phyloP scores from a whole-genome alignment of 805 yeast genomes.

The Ogataea ramenticola region DNA sequence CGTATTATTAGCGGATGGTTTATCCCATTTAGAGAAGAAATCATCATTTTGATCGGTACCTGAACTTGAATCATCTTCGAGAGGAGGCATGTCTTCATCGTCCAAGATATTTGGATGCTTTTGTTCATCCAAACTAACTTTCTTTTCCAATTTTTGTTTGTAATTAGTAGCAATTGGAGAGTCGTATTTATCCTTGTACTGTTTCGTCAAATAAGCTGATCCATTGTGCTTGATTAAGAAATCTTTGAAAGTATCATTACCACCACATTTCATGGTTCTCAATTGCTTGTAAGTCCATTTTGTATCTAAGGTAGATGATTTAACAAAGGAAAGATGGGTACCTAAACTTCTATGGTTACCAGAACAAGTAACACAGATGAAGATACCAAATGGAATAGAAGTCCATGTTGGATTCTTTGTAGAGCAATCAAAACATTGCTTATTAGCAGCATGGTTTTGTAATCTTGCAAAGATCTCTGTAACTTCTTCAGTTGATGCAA shows the following conservation, averaged over 20 bases:
- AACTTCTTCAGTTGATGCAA: slow-evolving; percentile 66
- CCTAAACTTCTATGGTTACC: slow-evolving; percentile 95
- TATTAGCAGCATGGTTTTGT: slow-evolving; percentile 64
- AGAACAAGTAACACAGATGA: slow-evolving; percentile 89
- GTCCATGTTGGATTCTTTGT: slow-evolving; percentile 98
- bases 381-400: slow-evolving; percentile 91
- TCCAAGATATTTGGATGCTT: slow-evolving; percentile 70
- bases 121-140: slow-evolving; percentile 57
- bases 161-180: slow-evolving; percentile 74
- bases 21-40: slow-evolving; percentile 88
- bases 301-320: slow-evolving; percentile 76
- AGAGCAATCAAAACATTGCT: slow-evolving; percentile 85
- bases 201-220: slow-evolving; percentile 55
- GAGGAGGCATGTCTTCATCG: slow-evolving; percentile 38
- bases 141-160: slow-evolving; percentile 69
- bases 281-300: slow-evolving; percentile 90
- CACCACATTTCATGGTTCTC: slow-evolving; percentile 90
- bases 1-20: slow-evolving; percentile 45
- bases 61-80: slow-evolving; percentile 42
- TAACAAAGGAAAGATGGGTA: slow-evolving; percentile 92
- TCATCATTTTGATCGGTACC: slow-evolving; percentile 66
- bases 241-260: slow-evolving; percentile 80
- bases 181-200: slow-evolving; percentile 73
- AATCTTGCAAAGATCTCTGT: slow-evolving; percentile 56
- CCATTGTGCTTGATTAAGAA: slow-evolving; percentile 85